phyloP scores from a whole-genome alignment of 78 protist genomes.

The Dictyostelium discoideum region DNA sequence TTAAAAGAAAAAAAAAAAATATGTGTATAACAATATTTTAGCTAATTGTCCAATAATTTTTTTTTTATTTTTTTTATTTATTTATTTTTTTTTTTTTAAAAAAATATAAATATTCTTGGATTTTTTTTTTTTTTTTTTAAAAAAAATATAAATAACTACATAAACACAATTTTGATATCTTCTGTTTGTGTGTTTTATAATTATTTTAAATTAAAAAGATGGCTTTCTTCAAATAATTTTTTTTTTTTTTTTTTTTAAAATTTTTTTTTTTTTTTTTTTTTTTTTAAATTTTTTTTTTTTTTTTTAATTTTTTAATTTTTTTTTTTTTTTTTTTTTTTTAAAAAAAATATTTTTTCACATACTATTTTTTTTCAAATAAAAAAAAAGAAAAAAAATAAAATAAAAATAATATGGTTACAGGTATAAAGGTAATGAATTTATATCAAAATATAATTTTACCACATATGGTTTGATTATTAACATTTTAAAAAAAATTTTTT shows the following conservation, averaged over 20 bases:
- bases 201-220: too few relatives aligned
- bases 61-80: too few relatives aligned
- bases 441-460: background rate
- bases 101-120: too few relatives aligned
- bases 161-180: too few relatives aligned
- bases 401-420: slow-evolving; percentile 51
- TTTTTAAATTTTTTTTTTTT: background rate
- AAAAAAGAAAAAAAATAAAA: background rate
- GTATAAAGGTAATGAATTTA: slow-evolving; percentile 24
- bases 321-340: background rate
- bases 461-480: background rate
- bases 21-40: too few relatives aligned
- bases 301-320: background rate
- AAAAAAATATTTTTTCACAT: background rate
- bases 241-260: background rate
- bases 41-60: too few relatives aligned
- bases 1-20: too few relatives aligned
- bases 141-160: too few relatives aligned
- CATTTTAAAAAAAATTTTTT: background rate
- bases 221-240: background rate
- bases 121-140: too few relatives aligned
- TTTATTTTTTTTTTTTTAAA: too few relatives aligned
- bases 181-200: too few relatives aligned
- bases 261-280: background rate
- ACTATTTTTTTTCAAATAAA: background rate